Base-by-base conservation (phyloP, 805 yeast genomes). In the Starmerella kuoi region DNA sequence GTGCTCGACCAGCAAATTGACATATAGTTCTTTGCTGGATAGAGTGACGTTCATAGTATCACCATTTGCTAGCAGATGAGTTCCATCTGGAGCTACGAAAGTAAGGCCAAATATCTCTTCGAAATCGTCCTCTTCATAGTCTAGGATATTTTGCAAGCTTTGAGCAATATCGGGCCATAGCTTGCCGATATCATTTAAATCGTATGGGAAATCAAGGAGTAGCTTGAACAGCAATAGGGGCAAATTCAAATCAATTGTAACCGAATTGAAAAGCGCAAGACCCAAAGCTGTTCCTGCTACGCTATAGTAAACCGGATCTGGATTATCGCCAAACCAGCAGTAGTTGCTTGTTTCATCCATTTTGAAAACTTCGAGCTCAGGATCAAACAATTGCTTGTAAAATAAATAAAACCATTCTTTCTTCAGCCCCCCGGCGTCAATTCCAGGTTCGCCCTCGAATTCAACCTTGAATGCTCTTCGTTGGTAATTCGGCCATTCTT, bases 391-490 rank as follows among this genome's bases (percentile, higher is more conserved):
- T 21, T 79, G 78, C 44, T 72, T 73, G 1, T 82, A 76, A 31
- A 91, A 63, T 31, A 87, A 61, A 37, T 76, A 65, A 59, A 91
- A 87, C 98, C 98, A 88, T 55, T 88, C 98, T 55, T 86, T 87
- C 53, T 79, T 75, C 45, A 88, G 67, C 0, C 98, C 98, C 2
- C 98, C 97, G 1, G 86, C 96, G 63, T 88, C 98, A 19, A 88
- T 73, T 0, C 97, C 98, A 0, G 87, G 93, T 56, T 88, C 98
- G 45, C 77, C 77, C 3, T 79, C 63, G 58, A 91, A 88, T 53
- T 82, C 87, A 7, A 91, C 79, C 47, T 75, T 70, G 24, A 88
- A 61, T 1, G 84, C 72, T 55, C 87, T 86, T 52, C 79, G 76
- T 31, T 50, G 44, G 11, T 37, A 21, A 9, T 59, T 58, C 3